Evolutionary conservation across 108 stramenopile genomes (phyloP).

Genomic region (Cylindrotheca closterium): DNA sequence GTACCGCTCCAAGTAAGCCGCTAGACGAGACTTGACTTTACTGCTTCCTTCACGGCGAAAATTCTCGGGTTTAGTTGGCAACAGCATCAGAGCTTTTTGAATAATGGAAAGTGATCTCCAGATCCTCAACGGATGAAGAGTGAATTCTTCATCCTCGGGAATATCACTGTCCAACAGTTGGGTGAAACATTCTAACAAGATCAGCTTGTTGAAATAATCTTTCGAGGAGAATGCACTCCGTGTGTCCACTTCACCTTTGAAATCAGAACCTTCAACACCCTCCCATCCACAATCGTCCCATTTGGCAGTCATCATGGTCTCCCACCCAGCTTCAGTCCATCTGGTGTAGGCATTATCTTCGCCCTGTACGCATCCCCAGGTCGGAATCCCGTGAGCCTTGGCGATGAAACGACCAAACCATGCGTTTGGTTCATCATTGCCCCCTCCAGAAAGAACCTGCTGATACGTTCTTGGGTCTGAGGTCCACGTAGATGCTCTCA

Average conservation of each 20-base stretch:
- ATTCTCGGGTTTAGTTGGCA: slow-evolving; percentile 7
- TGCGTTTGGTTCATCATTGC: slow-evolving; percentile 40
- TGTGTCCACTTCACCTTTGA: slow-evolving; percentile 19
- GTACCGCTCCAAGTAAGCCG: slow-evolving; percentile 15
- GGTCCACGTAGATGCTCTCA: slow-evolving; percentile 30
- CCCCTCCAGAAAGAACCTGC: slow-evolving; percentile 38
- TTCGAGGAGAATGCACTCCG: slow-evolving; percentile 1
- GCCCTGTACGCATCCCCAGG: slow-evolving; percentile 45
- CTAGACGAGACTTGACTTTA: slow-evolving; percentile 11
- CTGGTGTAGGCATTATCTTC: slow-evolving; percentile 26
- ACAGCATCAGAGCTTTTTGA: slow-evolving; percentile 20
- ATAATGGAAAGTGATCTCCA: slow-evolving; percentile 23
- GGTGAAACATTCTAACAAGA: slow-evolving; percentile 18
- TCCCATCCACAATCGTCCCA: slow-evolving; percentile 30
- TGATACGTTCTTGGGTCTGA: slow-evolving; percentile 30
- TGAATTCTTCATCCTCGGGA: slow-evolving; percentile 12
- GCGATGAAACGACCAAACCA: slow-evolving; percentile 48
- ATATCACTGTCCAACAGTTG: slow-evolving; percentile 21
- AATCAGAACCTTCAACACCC: slow-evolving; percentile 22
- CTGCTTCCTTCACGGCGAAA: slow-evolving; percentile 6
- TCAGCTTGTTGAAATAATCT: slow-evolving; percentile 12
- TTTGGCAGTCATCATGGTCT: slow-evolving; percentile 6
- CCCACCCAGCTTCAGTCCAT: slow-evolving; percentile 47
- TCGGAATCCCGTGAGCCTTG: slow-evolving; percentile 50
- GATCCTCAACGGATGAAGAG: slow-evolving; percentile 11